phyloP scores from a whole-genome alignment of 2,329 filamentous ascomycete genomes.

The Polytolypa hystricis region DNA sequence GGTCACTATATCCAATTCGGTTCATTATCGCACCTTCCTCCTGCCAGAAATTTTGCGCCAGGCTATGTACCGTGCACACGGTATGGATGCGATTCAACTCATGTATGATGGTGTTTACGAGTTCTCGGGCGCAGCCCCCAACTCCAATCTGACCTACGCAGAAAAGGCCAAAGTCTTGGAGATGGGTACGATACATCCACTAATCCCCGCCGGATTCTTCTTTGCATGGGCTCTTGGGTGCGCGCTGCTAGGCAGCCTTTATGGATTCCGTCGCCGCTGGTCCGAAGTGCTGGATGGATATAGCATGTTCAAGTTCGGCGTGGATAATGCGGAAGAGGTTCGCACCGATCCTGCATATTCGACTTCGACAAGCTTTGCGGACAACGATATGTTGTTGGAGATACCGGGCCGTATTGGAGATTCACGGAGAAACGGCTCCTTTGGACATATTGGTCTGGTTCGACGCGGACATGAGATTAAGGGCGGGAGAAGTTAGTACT shows the following conservation, averaged over 20 bases:
- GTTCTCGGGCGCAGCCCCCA: not conserved
- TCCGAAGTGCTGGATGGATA: slow-evolving; percentile 7
- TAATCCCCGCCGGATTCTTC: not conserved
- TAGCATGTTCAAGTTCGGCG: slow-evolving; percentile 10
- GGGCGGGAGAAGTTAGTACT: no score
- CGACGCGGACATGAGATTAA: no score
- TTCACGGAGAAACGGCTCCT: not conserved
- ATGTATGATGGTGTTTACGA: slow-evolving; percentile 1
- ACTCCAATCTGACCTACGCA: not conserved
- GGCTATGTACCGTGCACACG: slow-evolving; percentile 1
- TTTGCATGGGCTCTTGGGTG: not conserved
- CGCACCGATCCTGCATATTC: not conserved
- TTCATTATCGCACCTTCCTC: not conserved
- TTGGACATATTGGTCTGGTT: slow-evolving; percentile 1
- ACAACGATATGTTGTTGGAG: not conserved
- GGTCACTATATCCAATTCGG: not conserved
- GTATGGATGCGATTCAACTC: not conserved
- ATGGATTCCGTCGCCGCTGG: slow-evolving; percentile 3
- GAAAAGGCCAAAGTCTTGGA: not conserved
- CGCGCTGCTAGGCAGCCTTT: not conserved
- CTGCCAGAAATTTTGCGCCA: not conserved
- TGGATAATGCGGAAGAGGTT: slow-evolving; percentile 3
- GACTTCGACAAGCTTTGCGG: not conserved
- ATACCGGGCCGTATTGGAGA: not conserved
- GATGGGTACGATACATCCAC: not conserved